These are phyloP conservation scores for Saposhnikovia divaricata DNA, from an alignment of 129 eudicot genomes.

Conservation along the genomic window DNA sequence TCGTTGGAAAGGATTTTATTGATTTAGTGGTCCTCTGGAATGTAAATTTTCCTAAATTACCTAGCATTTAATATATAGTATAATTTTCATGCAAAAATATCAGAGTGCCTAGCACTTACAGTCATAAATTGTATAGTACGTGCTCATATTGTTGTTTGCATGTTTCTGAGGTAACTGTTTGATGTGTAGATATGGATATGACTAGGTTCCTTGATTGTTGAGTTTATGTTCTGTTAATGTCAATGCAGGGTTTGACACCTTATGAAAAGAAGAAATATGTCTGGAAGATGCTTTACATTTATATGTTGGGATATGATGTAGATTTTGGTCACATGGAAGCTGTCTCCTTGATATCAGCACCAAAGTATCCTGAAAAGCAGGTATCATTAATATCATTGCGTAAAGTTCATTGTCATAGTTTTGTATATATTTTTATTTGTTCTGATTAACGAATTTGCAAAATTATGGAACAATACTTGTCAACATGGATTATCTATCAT, in stretches of 20 bases:
- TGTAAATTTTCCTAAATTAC: background rate
- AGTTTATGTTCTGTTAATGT: conserved; percentile 3
- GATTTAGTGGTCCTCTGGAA: background rate
- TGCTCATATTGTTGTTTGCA: background rate
- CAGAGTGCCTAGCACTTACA: background rate
- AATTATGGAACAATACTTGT: background rate
- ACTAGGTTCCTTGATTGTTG: conserved; percentile 1
- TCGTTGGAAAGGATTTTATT: background rate
- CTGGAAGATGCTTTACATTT: conserved; percentile 97
- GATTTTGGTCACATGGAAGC: conserved; percentile 99
- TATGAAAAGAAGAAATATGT: conserved; percentile 99
- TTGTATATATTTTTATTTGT: background rate
- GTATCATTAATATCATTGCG: conserved; percentile 21
- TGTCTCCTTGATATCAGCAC: conserved; percentile 95
- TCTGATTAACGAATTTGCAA: background rate
- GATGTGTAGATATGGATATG: background rate
- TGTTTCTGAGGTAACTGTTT: background rate
- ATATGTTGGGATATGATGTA: conserved; percentile 96
- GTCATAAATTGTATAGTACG: background rate
- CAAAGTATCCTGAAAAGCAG: conserved; percentile 99
- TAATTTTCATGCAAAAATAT: background rate
- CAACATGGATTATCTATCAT: background rate
- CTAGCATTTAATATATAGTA: background rate
- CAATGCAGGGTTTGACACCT: conserved; percentile 71
- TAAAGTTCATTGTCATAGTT: background rate